Evolutionary conservation across 768 basidiomycete species (phyloP).

Genomic region (Scleroderma bovista): DNA sequence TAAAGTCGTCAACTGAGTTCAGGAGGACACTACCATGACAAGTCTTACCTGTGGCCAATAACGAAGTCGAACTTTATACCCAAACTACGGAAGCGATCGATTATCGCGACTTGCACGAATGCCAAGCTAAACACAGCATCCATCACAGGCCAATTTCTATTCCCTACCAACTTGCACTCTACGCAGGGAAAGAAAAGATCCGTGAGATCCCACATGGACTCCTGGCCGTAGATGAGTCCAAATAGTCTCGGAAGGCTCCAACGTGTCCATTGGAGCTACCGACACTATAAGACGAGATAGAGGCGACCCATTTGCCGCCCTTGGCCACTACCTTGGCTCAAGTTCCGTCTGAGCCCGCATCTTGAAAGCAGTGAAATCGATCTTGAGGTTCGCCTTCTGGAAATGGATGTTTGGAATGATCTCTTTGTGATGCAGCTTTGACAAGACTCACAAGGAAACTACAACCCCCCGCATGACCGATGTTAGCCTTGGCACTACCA

Average conservation of each 20-base stretch:
- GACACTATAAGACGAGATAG: constrained; percentile 29
- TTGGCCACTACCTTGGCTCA: constrained; percentile 25
- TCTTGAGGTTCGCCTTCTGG: constrained; percentile 22
- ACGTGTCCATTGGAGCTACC: constrained; percentile 27
- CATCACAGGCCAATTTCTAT: constrained; percentile 28
- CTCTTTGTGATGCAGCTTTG: constrained; percentile 27
- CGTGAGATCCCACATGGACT: constrained; percentile 29
- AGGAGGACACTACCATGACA: no score
- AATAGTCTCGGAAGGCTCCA: constrained; percentile 22
- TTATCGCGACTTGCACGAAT: constrained; percentile 28
- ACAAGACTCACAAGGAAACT: constrained; percentile 31
- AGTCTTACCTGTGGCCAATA: constrained; percentile 28
- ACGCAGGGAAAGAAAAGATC: constrained; percentile 29
- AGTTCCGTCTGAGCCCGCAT: constrained; percentile 24
- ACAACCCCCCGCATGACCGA: constrained; percentile 25
- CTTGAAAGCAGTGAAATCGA: constrained; percentile 18
- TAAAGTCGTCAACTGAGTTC: no score
- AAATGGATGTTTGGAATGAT: constrained; percentile 25
- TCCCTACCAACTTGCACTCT: no score
- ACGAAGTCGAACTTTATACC: constrained; percentile 30
- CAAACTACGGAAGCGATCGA: constrained; percentile 28
- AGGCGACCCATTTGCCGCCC: constrained; percentile 26
- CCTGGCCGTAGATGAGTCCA: constrained; percentile 20
- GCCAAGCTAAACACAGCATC: constrained; percentile 30
- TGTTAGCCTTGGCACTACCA: constrained; percentile 23